Evolutionary conservation across 768 basidiomycete genomes (phyloP).

Genomic region (Ramaria rubella): DNA sequence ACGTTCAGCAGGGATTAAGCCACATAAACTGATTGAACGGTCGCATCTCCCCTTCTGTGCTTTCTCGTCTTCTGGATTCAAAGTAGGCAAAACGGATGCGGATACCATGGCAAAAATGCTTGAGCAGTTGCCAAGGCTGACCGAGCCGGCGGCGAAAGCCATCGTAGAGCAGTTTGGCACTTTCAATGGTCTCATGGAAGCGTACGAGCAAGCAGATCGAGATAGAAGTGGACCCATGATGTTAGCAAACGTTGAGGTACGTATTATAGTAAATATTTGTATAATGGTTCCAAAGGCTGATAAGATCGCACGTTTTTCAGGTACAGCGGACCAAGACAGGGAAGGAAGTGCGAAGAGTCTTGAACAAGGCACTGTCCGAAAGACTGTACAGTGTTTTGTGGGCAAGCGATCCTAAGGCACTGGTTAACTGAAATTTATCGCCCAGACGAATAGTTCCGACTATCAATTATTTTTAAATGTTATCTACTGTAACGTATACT

Average conservation of each 20-base stretch:
- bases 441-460: no score
- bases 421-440: constrained; percentile 6
- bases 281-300: not conserved
- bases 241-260: not conserved
- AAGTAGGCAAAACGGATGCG: constrained; percentile 11
- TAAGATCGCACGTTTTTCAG: not conserved
- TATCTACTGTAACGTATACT: no score
- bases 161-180: constrained; percentile 17
- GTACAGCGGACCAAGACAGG: not conserved
- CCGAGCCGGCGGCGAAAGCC: constrained; percentile 14
- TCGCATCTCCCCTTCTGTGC: constrained; percentile 16
- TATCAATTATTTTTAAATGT: no score
- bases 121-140: constrained; percentile 14
- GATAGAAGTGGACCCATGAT: not conserved
- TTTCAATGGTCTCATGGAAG: constrained; percentile 11
- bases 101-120: constrained; percentile 22
- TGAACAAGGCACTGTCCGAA: not conserved
- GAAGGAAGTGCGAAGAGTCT: not conserved
- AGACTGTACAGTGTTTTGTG: not conserved
- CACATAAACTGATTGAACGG: constrained; percentile 12
- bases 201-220: constrained; percentile 11
- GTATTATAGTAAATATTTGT: not conserved
- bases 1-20: constrained; percentile 1
- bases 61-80: constrained; percentile 2
- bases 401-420: constrained; percentile 2